Evolutionary conservation across 1,284 basidiomycete genomes (phyloP), one percentile per base, ranked within the genome.

Genomic region (Fistulinella cinereoalba): DNA sequence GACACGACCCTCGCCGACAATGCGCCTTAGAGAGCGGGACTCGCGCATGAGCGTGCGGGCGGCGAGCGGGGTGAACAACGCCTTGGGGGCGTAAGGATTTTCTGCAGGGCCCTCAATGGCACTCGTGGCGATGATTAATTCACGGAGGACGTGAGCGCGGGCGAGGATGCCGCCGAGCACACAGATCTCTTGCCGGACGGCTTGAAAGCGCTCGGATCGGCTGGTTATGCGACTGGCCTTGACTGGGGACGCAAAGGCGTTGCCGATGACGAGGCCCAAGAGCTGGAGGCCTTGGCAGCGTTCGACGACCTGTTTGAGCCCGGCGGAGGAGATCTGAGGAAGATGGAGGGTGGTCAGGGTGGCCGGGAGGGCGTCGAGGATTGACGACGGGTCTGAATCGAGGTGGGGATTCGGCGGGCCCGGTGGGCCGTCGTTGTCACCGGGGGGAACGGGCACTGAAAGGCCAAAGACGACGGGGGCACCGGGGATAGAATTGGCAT

Each of bases 1-100:
- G 9, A 77, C 59, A 31, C 81, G 70, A 34, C 71, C 72, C 49
- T 75, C 76, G 23, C 74, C 77, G 25, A 83, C 62, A 32, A 87
- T 68, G 47, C 67, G 76, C 41, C 62, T 59, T 22, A 66, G 39
- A 16, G 42, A 34, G 1, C 45, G 49, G 1, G 60, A 48, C 32
- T 64, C 59, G 13, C 37, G 49, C 61, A 64, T 62, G 33, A 60
- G 60, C 47, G 41, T 40, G 34, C 50, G 58, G 27, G 61, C 56
- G 1, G 47, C 38, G 22, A 18, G 11, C 5, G 49, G 48, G 1
- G 58, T 50, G 50, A 57, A 54, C 33, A 65, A 33, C 2, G 44
- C 23, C n/a, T n/a, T n/a, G n/a, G n/a, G n/a, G n/a, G n/a, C n/a
- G n/a, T n/a, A n/a, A n/a, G n/a, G n/a, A n/a, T n/a, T n/a, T n/a